phyloP scores from a whole-genome alignment of 306 rosid species.

The Canavalia gladiata region DNA sequence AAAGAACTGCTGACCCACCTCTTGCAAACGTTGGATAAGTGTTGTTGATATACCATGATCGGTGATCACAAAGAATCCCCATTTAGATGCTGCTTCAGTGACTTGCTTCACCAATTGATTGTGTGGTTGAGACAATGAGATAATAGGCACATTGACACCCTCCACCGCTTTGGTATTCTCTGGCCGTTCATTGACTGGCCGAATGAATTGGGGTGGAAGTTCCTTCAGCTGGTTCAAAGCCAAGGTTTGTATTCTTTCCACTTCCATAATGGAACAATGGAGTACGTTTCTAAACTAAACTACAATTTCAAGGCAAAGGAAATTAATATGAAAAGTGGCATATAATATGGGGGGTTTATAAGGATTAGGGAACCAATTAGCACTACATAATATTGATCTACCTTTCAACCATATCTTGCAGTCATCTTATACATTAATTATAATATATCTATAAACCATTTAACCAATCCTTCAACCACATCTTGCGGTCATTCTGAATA shows the following conservation, averaged over 20 bases:
- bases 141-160: constrained; percentile 48
- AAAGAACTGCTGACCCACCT: constrained; percentile 65
- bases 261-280: constrained; percentile 40
- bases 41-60: constrained; percentile 62
- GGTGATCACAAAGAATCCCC: constrained; percentile 68
- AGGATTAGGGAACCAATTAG: no score
- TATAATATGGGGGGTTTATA: no score
- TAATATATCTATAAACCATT: no score
- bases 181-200: constrained; percentile 48
- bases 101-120: constrained; percentile 42
- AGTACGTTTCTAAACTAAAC: no score
- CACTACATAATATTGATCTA: no score
- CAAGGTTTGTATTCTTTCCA: constrained; percentile 46
- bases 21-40: constrained; percentile 57
- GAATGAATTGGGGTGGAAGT: constrained; percentile 52
- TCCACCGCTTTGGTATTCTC: constrained; percentile 51
- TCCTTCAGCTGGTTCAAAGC: constrained; percentile 29
- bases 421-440: no score
- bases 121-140: constrained; percentile 46
- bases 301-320: no score
- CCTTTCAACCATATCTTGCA: no score
- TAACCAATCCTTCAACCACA: no score
- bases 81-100: constrained; percentile 47
- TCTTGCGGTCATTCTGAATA: no score
- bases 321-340: no score